phyloP scores from a whole-genome alignment of 495 filamentous ascomycete species.

The Aspergillus carlsbadensis region DNA sequence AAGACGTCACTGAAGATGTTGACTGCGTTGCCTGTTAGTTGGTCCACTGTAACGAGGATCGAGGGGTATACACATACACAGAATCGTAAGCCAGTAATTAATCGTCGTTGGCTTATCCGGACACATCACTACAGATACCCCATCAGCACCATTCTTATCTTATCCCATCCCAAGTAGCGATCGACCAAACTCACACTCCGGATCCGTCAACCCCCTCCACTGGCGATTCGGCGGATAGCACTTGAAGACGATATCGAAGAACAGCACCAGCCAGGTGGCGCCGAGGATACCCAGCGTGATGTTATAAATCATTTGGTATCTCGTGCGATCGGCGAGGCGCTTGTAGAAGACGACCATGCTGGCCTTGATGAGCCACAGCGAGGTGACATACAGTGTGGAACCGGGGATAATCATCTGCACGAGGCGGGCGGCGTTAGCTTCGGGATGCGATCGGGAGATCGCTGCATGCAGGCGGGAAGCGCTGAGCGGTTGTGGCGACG shows the following conservation, averaged over 20 bases:
- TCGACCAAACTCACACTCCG: slow-evolving; percentile 10
- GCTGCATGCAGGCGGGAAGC: not conserved
- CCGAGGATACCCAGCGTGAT: slow-evolving; percentile 20
- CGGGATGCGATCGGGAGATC: not conserved
- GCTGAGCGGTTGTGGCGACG: not conserved
- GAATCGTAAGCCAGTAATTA: slow-evolving; percentile 26
- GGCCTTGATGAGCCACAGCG: slow-evolving; percentile 26
- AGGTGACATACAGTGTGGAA: slow-evolving; percentile 25
- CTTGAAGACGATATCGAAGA: slow-evolving; percentile 26
- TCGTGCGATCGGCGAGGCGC: slow-evolving; percentile 23
- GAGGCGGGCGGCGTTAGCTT: not conserved
- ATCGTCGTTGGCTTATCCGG: slow-evolving; percentile 13
- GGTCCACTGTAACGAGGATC: no score
- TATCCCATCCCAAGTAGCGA: not conserved
- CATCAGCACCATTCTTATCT: slow-evolving; percentile 7
- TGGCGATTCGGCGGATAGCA: slow-evolving; percentile 21
- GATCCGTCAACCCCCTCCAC: slow-evolving; percentile 16
- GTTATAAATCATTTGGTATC: slow-evolving; percentile 25
- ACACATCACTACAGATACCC: slow-evolving; percentile 13
- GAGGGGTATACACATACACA: no score
- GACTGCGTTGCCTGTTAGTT: no score
- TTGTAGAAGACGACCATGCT: slow-evolving; percentile 28
- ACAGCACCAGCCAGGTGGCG: slow-evolving; percentile 24
- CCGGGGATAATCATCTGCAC: slow-evolving; percentile 28
- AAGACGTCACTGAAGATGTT: slow-evolving; percentile 28